phyloP scores from a whole-genome alignment of 2,329 filamentous ascomycete genomes.

The Botrytis deweyae region DNA sequence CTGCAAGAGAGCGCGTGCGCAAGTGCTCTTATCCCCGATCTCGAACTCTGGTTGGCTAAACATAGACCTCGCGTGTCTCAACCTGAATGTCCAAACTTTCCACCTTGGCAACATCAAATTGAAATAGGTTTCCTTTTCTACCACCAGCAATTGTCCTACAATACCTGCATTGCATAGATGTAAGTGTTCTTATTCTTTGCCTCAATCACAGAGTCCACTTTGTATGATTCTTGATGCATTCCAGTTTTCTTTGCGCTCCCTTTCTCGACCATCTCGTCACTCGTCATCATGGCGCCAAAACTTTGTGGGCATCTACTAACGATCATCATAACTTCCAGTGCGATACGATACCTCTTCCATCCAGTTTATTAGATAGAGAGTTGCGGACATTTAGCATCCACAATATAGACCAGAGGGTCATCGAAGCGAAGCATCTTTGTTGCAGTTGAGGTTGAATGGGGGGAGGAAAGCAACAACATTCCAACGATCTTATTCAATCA shows the following conservation, averaged over 20 bases:
- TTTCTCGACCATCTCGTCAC: constrained; percentile 6
- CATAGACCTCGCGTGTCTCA: constrained; percentile 18
- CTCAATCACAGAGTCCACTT: neutral
- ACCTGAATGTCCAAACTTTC: constrained; percentile 33
- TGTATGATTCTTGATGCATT: constrained; percentile 6
- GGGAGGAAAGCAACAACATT: constrained; percentile 24
- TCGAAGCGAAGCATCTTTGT: constrained; percentile 27
- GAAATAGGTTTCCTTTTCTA: constrained; percentile 25
- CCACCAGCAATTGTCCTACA: constrained; percentile 27
- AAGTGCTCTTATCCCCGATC: constrained; percentile 12
- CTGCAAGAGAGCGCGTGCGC: constrained; percentile 20
- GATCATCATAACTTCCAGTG: constrained; percentile 26
- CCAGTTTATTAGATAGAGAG: neutral
- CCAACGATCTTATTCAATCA: constrained; percentile 21
- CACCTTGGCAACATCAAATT: constrained; percentile 32
- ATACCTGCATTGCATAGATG: constrained; percentile 24
- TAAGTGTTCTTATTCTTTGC: constrained; percentile 28
- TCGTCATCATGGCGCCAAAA: constrained; percentile 28
- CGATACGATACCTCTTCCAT: constrained; percentile 16
- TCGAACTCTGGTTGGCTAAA: constrained; percentile 13
- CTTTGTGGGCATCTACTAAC: constrained; percentile 30
- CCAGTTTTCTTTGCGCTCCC: constrained; percentile 15
- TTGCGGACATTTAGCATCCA: neutral
- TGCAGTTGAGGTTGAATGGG: constrained; percentile 26
- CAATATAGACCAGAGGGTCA: constrained; percentile 11